Conservation (phyloP, 371 early-diverging fungal genomes). For the Mucor mucedo region DNA sequence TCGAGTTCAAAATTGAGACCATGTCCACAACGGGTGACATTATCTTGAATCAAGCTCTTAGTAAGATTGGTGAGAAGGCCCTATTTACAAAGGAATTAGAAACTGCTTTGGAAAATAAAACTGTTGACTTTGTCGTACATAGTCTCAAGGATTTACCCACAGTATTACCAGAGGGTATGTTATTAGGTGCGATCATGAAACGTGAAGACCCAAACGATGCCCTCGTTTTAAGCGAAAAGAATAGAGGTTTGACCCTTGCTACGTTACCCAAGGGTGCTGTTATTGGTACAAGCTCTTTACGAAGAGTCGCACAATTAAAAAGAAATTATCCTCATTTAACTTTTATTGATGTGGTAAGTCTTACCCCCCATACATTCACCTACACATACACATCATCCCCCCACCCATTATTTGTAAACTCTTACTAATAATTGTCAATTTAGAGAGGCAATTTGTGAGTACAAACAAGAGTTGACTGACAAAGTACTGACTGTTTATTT, state of each 20-base stretch:
- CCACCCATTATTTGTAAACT: conserved; percentile 10
- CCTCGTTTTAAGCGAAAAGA: conserved; percentile 63
- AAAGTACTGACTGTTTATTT: background rate
- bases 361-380: no score
- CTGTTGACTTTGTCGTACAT: conserved; percentile 93
- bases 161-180: conserved; percentile 82
- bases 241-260: conserved; percentile 49
- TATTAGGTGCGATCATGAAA: conserved; percentile 81
- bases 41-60: conserved; percentile 82
- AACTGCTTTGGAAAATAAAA: conserved; percentile 71
- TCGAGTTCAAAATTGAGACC: conserved; percentile 65
- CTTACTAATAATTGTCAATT: background rate
- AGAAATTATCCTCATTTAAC: conserved; percentile 77
- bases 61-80: conserved; percentile 92
- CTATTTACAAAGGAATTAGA: conserved; percentile 97
- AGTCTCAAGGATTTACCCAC: conserved; percentile 96
- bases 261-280: conserved; percentile 82
- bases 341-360: conserved; percentile 82
- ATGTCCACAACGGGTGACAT: conserved; percentile 93
- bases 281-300: conserved; percentile 91
- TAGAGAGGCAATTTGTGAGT: conserved; percentile 56
- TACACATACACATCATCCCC: background rate
- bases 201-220: conserved; percentile 93
- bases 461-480: background rate
- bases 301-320: conserved; percentile 89